Evolutionary conservation across 805 yeast genomes (phyloP), one percentile per base, ranked within the genome.

Genomic region (Kazachstania viticola): DNA sequence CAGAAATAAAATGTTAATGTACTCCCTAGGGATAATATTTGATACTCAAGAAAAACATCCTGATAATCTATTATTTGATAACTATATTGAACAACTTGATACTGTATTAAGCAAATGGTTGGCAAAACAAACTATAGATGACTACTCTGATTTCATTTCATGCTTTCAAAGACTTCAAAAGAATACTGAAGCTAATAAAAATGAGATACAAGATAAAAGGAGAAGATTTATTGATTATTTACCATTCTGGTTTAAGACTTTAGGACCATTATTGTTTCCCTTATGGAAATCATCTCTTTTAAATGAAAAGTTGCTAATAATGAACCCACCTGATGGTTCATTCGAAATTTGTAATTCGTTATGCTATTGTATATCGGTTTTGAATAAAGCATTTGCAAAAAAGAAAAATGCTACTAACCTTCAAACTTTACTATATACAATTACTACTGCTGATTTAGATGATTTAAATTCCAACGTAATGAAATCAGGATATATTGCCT

Each of bases 11-110:
- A 71, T 77, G 17, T 64, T 64, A 40, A 70, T 79, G 75, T 79
- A 64, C 45, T 71, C 85, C 2, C 48, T 79, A 8, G 87, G 85
- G 0, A 54, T 78, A 1, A 52, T 78, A 14, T 60, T 72, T 13
- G 21, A 27, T 7, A 17, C 5, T 21, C 13, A 16, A 12, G n/a
- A n/a, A n/a, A n/a, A n/a, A n/a, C n/a, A n/a, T n/a, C n/a, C n/a
- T n/a, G 29, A 18, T 40, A 33, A 27, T 38, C 41, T 24, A 38
- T 36, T 22, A 33, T 44, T 26, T 42, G 47, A 11, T 39, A 41
- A 14, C 40, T 42, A 19, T 48, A 34, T 41, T 6, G 32, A 28
- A 11, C 45, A 41, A 27, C 35, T 54, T 21, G 42, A 45, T 17
- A 29, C 29, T 1, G 35, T 51, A 14, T 30, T 52, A 3, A 25